Evolutionary conservation across 257 asterid genomes (phyloP).

Genomic region (Jacaranda copaia): DNA sequence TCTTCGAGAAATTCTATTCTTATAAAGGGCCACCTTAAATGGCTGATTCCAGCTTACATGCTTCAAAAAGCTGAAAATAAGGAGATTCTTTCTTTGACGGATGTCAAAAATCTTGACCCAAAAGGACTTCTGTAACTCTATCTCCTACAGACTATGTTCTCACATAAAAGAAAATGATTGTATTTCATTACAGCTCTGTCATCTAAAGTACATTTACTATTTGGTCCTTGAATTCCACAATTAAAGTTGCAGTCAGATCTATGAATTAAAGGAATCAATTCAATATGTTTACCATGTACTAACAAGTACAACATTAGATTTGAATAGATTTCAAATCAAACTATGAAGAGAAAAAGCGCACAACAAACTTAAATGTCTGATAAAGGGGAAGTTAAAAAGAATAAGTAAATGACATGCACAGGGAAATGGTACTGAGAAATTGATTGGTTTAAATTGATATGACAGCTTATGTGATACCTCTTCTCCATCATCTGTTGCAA

Average conservation of each 20-base stretch:
- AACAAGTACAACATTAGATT: no score
- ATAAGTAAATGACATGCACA: constrained; percentile 1
- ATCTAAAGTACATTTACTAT: neutral
- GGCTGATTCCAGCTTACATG: neutral
- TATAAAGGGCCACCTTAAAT: neutral
- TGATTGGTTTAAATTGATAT: constrained; percentile 21
- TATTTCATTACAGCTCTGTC: neutral
- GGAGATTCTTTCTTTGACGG: neutral
- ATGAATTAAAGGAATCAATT: neutral
- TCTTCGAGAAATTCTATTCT: neutral
- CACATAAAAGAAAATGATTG: neutral
- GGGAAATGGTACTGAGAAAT: constrained; percentile 26
- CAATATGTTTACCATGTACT: neutral
- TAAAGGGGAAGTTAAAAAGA: constrained; percentile 24
- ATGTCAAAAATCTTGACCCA: neutral
- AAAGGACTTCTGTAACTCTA: neutral
- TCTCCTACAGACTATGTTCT: neutral
- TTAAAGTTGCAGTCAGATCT: neutral
- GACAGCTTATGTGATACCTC: constrained; percentile 62
- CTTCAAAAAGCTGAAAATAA: neutral
- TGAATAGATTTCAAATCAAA: no score
- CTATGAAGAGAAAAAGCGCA: neutral
- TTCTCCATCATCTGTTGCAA: constrained; percentile 77
- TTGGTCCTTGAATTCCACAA: neutral
- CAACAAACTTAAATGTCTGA: constrained; percentile 14